Evolutionary conservation across 345 rosid species (phyloP), one percentile per base, ranked within the genome.

Genomic region (Eucalyptus caleyi): DNA sequence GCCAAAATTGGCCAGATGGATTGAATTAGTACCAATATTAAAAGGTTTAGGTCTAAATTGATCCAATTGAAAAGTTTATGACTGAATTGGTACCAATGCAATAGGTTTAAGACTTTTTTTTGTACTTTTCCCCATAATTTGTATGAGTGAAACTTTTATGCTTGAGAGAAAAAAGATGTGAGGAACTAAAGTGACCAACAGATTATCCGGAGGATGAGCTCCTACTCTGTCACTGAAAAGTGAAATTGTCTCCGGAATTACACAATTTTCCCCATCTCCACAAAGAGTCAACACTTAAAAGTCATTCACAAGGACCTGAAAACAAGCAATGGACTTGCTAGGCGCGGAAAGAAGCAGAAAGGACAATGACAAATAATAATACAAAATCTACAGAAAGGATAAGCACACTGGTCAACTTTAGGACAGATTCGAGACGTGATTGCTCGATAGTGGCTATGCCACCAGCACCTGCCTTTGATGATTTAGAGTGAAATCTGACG

Each of bases 401-500:
- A 62, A 27, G 34, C 69, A 27, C 69, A 30, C 16, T 62, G 69
- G 34, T 62, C 18, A 30, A 62, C 69, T 62, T 62, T 14, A 62
- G 69, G 69, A 30, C 18, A 62, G 69, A 27, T 62, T 62, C 34
- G 69, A 62, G 69, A 62, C 69, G n/a, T 62, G 69, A 62, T 62
- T 62, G n/a, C n/a, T 30, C 32, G 34, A 62, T 30, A 62, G 69
- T 62, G 69, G 69, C 77, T 42, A 88, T 88, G 90, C 85, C 90
- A 23, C 90, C 89, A 16, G 88, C 90, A 44, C 81, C 87, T 67
- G 93, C 93, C 18, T 45, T 92, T 27, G 92, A 91, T 67, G 94
- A 34, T 93, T 94, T 89, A 93, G 92, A 5, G 72, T 91, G 16
- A 94, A 93, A 87, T 91, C 94, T 21, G 95, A 94, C 88, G 94